Evolutionary conservation across 768 basidiomycete genomes (phyloP), one percentile per base, ranked within the genome.

Genomic region (Leccinum imitatum): DNA sequence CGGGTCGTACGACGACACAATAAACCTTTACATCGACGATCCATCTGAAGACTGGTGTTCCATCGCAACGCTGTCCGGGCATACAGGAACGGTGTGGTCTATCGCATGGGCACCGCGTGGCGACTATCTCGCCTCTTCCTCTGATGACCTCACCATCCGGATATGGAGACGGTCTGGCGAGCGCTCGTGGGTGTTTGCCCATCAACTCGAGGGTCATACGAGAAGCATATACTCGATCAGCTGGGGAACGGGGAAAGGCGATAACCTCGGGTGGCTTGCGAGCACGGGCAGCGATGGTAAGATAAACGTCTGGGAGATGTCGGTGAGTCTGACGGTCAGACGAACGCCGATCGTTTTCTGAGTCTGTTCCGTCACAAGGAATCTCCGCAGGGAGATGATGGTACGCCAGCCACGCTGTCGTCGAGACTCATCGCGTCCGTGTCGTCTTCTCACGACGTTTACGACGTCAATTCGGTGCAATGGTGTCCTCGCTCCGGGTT

Each of bases 1-100:
- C 2, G 92, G 87, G 4, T 98, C 96, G 0, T 99, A 98, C 76
- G 97, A 99, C 70, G 95, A 98, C 66, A 93, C 91, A 2, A 90
- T 99, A 72, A 93, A 92, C 61, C 84, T 99, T 30, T 95, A 95
- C 74, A 76, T 91, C 56, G 95, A 98, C 67, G 95, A 98, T 71
- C 93, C 93, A 0, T 85, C 85, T 27, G 93, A 96, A 62, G 97
- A 99, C 72, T 98, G 97, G 94, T 91, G 84, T 67, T 89, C 88
- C 68, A 90, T 94, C 63, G 73, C 85, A 59, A 95, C 94, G 1
- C 80, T 98, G 3, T 81, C 81, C 0, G 92, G 91, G 9, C 94
- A 97, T 67, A 67, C 77, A 0, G 92, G 90, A 13, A 99, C 97
- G 0, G 95, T 99, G 14, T 99, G 97, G 97, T 83, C 87, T 1